Conservation (phyloP, 352 stramenopile species). For the Phytopythium aichiense region DNA sequence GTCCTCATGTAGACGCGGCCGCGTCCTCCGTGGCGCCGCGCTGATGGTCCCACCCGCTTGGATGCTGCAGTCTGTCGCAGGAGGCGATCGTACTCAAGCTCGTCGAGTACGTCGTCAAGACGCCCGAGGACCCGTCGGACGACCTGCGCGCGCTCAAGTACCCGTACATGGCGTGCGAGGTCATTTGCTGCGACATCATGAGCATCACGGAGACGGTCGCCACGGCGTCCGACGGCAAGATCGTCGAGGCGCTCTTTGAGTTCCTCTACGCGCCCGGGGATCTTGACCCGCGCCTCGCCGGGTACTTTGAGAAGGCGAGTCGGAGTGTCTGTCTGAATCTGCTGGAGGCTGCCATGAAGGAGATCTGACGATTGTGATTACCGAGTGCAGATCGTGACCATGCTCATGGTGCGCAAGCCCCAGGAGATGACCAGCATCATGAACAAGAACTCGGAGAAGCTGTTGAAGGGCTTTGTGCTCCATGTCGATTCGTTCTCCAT, state of each 20-base stretch:
- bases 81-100: constrained; percentile 64
- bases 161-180: constrained; percentile 97
- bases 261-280: constrained; percentile 78
- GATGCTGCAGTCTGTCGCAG: constrained; percentile 53
- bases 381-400: constrained; percentile 56
- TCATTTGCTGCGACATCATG: constrained; percentile 96
- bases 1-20: background rate
- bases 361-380: background rate
- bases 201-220: constrained; percentile 92
- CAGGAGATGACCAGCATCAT: constrained; percentile 81
- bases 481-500: constrained; percentile 78
- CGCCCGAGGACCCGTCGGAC: constrained; percentile 39
- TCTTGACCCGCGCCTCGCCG: constrained; percentile 92
- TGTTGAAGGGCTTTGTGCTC: constrained; percentile 60
- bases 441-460: constrained; percentile 77
- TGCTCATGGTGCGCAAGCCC: constrained; percentile 87
- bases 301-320: constrained; percentile 95
- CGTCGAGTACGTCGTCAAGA: constrained; percentile 71
- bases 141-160: constrained; percentile 86
- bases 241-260: constrained; percentile 91
- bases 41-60: constrained; percentile 1
- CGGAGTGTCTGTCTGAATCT: background rate
- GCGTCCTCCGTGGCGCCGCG: background rate
- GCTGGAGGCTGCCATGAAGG: background rate
- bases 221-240: constrained; percentile 41